Evolutionary conservation across 768 basidiomycete species (phyloP).

Genomic region (Suillus subaureus): DNA sequence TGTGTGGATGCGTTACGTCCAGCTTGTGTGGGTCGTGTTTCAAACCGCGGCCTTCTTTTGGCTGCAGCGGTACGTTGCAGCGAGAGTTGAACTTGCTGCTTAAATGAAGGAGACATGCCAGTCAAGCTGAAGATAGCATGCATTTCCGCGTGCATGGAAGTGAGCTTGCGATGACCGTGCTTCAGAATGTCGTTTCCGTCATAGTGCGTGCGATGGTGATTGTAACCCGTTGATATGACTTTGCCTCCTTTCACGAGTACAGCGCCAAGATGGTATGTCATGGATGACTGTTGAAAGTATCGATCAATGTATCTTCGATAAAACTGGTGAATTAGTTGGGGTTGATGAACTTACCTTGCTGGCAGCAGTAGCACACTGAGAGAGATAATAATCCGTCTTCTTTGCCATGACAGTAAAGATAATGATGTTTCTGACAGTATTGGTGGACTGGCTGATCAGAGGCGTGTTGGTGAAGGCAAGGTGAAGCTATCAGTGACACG

Average conservation of each 20-base stretch:
- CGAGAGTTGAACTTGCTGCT: conserved; percentile 52
- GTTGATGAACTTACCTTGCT: conserved; percentile 36
- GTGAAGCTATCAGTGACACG: too few relatives aligned
- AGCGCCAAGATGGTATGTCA: conserved; percentile 51
- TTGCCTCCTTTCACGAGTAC: conserved; percentile 55
- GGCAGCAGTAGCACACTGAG: conserved; percentile 50
- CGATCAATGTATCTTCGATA: conserved; percentile 2
- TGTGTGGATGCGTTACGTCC: background rate
- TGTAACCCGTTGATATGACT: conserved; percentile 52
- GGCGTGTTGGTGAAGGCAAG: background rate
- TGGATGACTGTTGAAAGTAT: conserved; percentile 34
- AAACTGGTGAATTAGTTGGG: background rate
- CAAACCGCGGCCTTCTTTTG: conserved; percentile 15
- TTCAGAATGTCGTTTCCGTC: conserved; percentile 44
- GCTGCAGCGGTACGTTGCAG: conserved; percentile 29
- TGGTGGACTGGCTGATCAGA: conserved; percentile 3
- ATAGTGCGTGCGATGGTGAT: conserved; percentile 57
- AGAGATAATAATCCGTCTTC: conserved; percentile 54
- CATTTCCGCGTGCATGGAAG: conserved; percentile 62
- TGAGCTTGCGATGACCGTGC: conserved; percentile 42
- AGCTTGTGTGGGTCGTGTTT: conserved; percentile 13
- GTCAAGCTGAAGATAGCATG: conserved; percentile 56
- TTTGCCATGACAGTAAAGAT: conserved; percentile 22
- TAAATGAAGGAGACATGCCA: conserved; percentile 52
- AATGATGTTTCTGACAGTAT: background rate